These are phyloP conservation scores for Neurospora sp. DNA, from an alignment of 495 filamentous ascomycete genomes.

Conservation along the genomic window DNA sequence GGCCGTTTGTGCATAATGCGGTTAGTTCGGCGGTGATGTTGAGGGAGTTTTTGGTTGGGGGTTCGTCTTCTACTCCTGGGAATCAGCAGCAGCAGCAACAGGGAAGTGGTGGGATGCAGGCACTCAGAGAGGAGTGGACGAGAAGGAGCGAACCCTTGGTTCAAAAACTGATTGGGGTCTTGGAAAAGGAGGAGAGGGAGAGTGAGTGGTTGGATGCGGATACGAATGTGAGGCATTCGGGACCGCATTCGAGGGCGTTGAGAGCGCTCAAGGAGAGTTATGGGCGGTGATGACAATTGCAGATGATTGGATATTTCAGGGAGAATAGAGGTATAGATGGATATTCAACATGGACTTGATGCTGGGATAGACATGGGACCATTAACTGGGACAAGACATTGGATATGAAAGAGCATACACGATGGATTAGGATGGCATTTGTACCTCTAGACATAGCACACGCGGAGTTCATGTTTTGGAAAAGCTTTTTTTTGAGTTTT, in stretches of 20 bases:
- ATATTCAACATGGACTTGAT: neutral
- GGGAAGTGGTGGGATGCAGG: neutral
- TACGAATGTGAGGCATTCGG: constrained; percentile 1
- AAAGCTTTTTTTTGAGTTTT: neutral
- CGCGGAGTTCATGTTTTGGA: neutral
- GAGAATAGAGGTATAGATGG: neutral
- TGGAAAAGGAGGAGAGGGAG: constrained; percentile 1
- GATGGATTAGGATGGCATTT: neutral
- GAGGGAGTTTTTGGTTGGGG: neutral
- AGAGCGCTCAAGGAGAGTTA: constrained; percentile 1
- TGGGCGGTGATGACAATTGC: neutral
- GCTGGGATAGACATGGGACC: neutral
- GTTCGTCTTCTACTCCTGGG: neutral
- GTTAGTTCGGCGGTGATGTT: neutral
- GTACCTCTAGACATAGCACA: neutral
- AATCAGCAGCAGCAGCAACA: neutral
- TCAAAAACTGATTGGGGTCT: neutral
- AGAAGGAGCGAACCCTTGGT: neutral
- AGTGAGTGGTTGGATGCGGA: constrained; percentile 1
- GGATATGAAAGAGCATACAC: neutral
- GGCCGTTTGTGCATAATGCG: constrained; percentile 3
- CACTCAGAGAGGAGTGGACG: neutral
- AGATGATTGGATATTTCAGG: neutral
- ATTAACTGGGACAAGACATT: neutral
- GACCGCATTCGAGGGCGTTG: neutral